A percentile compares a stretch with the other conserved stretches of the same genome.
These are phyloP conservation scores for Fusarium setosum DNA, from an alignment of 2,329 filamentous ascomycete species.

Conservation along the genomic window DNA sequence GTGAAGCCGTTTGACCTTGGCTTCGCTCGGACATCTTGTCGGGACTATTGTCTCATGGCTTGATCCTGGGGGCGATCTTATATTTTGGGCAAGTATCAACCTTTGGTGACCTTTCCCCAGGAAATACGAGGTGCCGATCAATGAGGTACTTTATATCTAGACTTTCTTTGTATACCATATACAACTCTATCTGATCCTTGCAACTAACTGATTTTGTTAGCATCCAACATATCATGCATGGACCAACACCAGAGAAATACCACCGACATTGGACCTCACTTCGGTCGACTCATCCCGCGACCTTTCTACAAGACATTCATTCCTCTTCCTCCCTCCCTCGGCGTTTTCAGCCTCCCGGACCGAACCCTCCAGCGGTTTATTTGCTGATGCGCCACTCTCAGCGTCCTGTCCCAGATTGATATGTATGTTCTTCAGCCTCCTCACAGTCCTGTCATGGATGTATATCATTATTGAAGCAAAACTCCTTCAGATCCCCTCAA, in stretches of 20 bases:
- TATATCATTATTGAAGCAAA: no score
- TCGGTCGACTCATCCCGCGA: conserved; percentile 7
- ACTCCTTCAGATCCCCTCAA: no score
- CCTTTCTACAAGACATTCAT: conserved; percentile 15
- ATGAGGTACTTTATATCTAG: no score
- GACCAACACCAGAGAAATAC: background rate
- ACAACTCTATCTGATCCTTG: no score
- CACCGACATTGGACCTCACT: background rate
- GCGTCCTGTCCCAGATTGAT: background rate
- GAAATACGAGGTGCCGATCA: no score
- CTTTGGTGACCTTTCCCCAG: no score
- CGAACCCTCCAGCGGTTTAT: background rate
- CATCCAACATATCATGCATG: background rate
- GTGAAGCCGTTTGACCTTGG: background rate
- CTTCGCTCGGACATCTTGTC: background rate
- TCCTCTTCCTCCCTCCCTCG: conserved; percentile 15
- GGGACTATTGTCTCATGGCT: background rate
- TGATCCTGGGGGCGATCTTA: background rate
- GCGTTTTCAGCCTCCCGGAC: background rate
- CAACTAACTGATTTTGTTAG: no score
- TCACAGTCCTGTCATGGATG: no score
- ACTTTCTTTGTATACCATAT: no score
- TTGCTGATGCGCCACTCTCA: background rate
- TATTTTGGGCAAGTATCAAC: no score
- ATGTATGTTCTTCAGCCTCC: no score